These are phyloP conservation scores for Colletotrichum lentis DNA, from an alignment of 2,329 filamentous ascomycete genomes.

Conservation along the genomic window DNA sequence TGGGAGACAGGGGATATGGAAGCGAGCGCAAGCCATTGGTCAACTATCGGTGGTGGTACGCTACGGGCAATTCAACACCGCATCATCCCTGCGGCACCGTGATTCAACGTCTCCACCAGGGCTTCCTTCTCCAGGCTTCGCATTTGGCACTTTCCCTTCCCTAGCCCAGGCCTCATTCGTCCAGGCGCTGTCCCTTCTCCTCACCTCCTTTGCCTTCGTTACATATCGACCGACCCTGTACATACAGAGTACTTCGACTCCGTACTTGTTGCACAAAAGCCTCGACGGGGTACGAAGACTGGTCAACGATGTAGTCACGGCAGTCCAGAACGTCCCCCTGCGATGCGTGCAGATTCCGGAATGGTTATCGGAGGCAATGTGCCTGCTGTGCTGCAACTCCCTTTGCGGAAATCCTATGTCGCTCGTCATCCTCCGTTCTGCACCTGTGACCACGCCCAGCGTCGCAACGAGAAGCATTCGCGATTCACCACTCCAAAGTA, in stretches of 20 bases:
- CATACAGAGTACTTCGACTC: not conserved
- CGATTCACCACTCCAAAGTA: not conserved
- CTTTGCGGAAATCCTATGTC: slow-evolving; percentile 23
- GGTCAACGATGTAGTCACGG: not conserved
- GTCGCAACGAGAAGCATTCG: not conserved
- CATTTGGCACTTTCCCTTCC: not conserved
- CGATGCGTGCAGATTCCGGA: slow-evolving; percentile 10
- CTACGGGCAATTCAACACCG: slow-evolving; percentile 33
- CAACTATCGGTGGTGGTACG: not conserved
- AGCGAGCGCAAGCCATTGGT: slow-evolving; percentile 23
- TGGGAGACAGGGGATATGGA: slow-evolving; percentile 12
- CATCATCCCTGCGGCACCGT: slow-evolving; percentile 10
- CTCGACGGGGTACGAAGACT: not conserved
- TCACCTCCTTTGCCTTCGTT: too few species aligned
- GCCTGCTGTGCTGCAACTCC: slow-evolving; percentile 14
- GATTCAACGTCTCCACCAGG: not conserved
- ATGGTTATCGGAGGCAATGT: slow-evolving; percentile 29
- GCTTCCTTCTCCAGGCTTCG: slow-evolving; percentile 12
- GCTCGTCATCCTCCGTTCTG: not conserved
- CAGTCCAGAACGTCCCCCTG: slow-evolving; percentile 10
- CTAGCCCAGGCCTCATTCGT: too few species aligned
- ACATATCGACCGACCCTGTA: too few species aligned
- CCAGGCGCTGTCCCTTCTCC: too few species aligned
- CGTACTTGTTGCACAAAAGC: not conserved
- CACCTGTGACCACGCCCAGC: slow-evolving; percentile 6